phyloP scores from a whole-genome alignment of 352 stramenopile species.

The Pythium coloratum region DNA sequence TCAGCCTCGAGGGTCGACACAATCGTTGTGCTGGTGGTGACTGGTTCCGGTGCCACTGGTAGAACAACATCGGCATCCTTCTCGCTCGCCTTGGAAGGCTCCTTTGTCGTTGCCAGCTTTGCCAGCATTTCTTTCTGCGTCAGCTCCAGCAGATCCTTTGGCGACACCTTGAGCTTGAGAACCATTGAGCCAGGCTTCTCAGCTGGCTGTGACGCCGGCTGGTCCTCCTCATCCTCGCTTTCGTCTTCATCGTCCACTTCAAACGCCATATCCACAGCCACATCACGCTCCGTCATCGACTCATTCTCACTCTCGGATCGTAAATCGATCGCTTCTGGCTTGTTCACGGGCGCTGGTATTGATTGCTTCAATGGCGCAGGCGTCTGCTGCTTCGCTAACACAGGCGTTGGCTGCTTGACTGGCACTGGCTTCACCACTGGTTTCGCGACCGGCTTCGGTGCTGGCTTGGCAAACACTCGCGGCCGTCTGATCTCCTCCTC shows the following conservation, averaged over 20 bases:
- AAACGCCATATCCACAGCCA: not conserved
- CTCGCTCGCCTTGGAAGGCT: not conserved
- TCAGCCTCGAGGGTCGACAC: not conserved
- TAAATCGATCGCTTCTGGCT: slow-evolving; percentile 12
- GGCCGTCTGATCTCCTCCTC: not conserved
- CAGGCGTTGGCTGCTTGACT: too few relatives aligned
- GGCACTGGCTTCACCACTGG: too few relatives aligned
- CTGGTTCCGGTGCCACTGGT: not conserved
- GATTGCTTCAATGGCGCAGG: not conserved
- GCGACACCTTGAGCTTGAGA: slow-evolving; percentile 11
- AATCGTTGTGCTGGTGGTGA: not conserved
- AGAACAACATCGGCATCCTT: not conserved
- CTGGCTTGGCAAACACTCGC: not conserved
- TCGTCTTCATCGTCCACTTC: not conserved
- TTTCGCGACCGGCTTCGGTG: not conserved
- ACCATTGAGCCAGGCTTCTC: not conserved
- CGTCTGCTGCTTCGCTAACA: too few relatives aligned
- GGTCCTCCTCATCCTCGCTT: not conserved
- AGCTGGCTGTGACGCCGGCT: not conserved
- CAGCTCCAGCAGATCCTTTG: slow-evolving; percentile 2
- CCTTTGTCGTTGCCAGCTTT: not conserved
- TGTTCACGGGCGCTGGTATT: not conserved
- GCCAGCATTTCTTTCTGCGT: slow-evolving; percentile 1
- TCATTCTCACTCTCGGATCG: slow-evolving; percentile 8
- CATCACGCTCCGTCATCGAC: slow-evolving; percentile 8